Base-by-base conservation (phyloP, 257 asterid genomes). In the Capsicum rhomboideum region DNA sequence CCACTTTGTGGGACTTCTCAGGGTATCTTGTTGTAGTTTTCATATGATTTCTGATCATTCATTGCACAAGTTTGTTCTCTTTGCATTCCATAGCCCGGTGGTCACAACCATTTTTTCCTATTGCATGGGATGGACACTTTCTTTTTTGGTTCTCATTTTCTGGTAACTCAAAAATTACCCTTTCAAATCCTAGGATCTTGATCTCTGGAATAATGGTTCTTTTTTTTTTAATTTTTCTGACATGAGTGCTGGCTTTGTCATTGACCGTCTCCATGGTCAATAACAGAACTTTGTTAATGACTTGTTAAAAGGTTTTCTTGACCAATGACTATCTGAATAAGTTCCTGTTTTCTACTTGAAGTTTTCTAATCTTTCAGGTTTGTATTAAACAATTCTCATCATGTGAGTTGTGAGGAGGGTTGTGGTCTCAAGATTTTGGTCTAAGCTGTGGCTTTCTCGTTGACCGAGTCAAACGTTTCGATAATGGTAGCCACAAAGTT, bases 361-460 rank as follows among this genome's bases (percentile, higher is more conserved):
- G 17, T 77, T 26, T 3, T 77, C 64, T 50, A 3, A 50, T 50
- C 17, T 77, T 50, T 77, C 82, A 77, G 82, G 63, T 26, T 49
- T 50, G 8, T 28, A 50, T 50, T 77, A 50, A 50, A 77, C 82
- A 77, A 77, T 77, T 77, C 82, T 77, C 82, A 28, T 53, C 46
- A 52, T 77, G 46, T 77, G 82, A 50, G 26, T 20, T 50, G 44
- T 6, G 28, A 16, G 63, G 82, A 26, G 42, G 42, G 28, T 50
- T 77, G 9, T 77, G 28, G 63, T 28, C 64, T 77, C 82, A 77
- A 77, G 64, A 77, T 52, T 29, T 77, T 77, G 82, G 82, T 77
- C 82, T 50, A 77, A 77, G 23, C 31, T 49, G 23, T 75, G 46
- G 26, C 28, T 50, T 77, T 77, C 81, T 77, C 28, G 28, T 77